phyloP scores from a whole-genome alignment of 2,329 filamentous ascomycete species.

The Arthrobotrys sinensis region DNA sequence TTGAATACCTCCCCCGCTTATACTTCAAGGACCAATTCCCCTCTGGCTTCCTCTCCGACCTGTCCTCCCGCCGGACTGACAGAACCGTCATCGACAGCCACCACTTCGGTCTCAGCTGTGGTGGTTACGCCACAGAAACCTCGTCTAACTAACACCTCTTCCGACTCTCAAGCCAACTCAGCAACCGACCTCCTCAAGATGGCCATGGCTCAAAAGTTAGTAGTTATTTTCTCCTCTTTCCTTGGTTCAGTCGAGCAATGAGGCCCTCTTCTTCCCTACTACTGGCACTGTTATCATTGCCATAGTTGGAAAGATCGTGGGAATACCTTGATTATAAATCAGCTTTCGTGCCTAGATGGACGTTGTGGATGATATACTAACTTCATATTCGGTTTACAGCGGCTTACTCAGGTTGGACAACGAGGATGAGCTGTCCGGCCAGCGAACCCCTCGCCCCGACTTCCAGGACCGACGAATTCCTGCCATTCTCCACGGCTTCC shows the following conservation, averaged over 20 bases:
- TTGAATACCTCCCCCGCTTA: conserved; percentile 30
- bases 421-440: conserved; percentile 77
- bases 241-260: not conserved
- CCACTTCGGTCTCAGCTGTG: conserved; percentile 63
- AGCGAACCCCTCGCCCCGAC: conserved; percentile 94
- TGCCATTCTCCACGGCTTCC: conserved; percentile 94
- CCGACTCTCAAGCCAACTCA: conserved; percentile 61
- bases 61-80: conserved; percentile 45
- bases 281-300: not conserved
- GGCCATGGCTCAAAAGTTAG: conserved; percentile 64
- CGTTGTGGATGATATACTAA: conserved; percentile 21
- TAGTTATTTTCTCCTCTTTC: not conserved
- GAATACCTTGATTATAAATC: conserved; percentile 27
- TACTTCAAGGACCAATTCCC: conserved; percentile 46
- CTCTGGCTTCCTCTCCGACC: conserved; percentile 54
- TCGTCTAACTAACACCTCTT: conserved; percentile 62
- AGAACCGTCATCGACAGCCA: conserved; percentile 59
- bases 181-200: conserved; percentile 64
- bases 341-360: not conserved
- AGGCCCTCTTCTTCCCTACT: not conserved
- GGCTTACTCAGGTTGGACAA: conserved; percentile 72
- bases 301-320: not conserved
- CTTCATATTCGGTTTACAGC: conserved; percentile 35
- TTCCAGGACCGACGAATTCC: conserved; percentile 94
- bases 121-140: conserved; percentile 63